Conservation (phyloP, 768 basidiomycete species). For the Phlegmacium glaucopus region DNA sequence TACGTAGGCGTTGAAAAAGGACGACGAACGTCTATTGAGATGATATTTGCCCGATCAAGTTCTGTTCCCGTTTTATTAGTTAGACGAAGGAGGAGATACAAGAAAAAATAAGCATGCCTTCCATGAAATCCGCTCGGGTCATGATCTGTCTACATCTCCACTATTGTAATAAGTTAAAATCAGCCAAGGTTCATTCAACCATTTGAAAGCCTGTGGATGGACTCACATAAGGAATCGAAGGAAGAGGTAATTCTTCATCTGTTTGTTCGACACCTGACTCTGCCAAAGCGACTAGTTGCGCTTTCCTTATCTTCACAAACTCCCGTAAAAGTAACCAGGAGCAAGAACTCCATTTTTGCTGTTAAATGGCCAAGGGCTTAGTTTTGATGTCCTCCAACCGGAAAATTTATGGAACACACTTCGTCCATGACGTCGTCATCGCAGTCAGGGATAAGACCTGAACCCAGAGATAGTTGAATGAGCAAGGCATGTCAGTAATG, state of each 20-base stretch:
- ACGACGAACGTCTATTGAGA: conserved; percentile 69
- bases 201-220: conserved; percentile 1
- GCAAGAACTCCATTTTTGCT: conserved; percentile 83
- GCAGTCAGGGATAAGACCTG: conserved; percentile 70
- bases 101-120: conserved; percentile 32
- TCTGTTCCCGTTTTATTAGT: conserved; percentile 28
- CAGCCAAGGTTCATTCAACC: background rate
- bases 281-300: conserved; percentile 33
- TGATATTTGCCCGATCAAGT: conserved; percentile 67
- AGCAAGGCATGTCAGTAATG: background rate
- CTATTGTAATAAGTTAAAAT: conserved; percentile 24
- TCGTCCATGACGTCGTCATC: conserved; percentile 92
- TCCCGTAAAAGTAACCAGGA: conserved; percentile 76
- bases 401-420: conserved; percentile 35
- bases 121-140: conserved; percentile 82
- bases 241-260: conserved; percentile 49
- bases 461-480: background rate
- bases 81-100: background rate
- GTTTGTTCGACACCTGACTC: conserved; percentile 19
- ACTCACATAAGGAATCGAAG: conserved; percentile 59
- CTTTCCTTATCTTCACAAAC: conserved; percentile 59
- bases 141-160: conserved; percentile 76
- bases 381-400: background rate
- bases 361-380: background rate
- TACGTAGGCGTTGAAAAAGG: background rate